These are phyloP conservation scores for Penicillium sp. DNA, from an alignment of 2,329 filamentous ascomycete species.

Conservation along the genomic window DNA sequence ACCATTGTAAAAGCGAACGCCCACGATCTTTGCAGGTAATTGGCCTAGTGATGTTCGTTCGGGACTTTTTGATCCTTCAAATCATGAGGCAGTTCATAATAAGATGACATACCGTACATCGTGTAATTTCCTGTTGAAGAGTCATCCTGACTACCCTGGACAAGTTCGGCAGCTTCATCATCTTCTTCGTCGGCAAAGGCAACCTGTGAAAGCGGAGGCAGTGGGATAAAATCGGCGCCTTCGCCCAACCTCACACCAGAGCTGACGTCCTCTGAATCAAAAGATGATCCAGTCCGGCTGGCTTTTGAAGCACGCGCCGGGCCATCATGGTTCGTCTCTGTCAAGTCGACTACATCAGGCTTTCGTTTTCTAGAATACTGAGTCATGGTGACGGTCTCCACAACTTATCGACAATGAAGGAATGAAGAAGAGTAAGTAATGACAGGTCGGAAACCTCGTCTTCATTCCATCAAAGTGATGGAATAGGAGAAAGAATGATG, in stretches of 20 bases:
- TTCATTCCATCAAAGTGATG: not conserved
- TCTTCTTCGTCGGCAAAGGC: slow-evolving; percentile 36
- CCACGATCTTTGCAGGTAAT: slow-evolving; percentile 51
- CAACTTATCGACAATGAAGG: not conserved
- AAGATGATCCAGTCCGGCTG: not conserved
- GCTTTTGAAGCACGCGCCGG: slow-evolving; percentile 4
- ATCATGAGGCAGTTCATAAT: not conserved
- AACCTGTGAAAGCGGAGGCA: slow-evolving; percentile 29
- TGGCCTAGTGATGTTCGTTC: not conserved
- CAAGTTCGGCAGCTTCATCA: slow-evolving; percentile 29
- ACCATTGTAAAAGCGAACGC: slow-evolving; percentile 60
- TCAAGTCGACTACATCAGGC: slow-evolving; percentile 11
- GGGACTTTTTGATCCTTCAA: not conserved
- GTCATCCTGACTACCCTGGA: slow-evolving; percentile 36
- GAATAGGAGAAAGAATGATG: not conserved
- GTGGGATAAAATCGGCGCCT: slow-evolving; percentile 27
- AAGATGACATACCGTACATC: slow-evolving; percentile 37
- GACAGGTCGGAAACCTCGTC: not conserved
- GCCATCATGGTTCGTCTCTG: slow-evolving; percentile 1
- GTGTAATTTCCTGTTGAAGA: slow-evolving; percentile 32
- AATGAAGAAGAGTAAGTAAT: not conserved
- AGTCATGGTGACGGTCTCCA: slow-evolving; percentile 4
- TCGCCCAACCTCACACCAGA: slow-evolving; percentile 29
- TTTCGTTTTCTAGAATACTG: slow-evolving; percentile 13
- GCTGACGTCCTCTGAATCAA: slow-evolving; percentile 5